Conservation (phyloP, 805 yeast species). For the Pichia nakasei region DNA sequence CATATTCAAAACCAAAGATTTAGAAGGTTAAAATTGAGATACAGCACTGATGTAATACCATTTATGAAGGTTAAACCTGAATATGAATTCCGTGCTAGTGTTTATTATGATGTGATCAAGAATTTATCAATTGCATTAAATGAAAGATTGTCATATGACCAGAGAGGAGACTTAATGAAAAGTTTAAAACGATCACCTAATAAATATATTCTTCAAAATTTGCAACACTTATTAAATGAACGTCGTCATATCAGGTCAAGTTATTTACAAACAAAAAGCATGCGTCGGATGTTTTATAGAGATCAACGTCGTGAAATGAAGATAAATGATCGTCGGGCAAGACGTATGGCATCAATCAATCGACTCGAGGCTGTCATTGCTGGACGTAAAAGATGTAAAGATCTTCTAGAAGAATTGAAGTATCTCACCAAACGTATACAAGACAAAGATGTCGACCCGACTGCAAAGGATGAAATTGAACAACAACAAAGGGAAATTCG, state of each 20-base stretch:
- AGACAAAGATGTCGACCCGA: neutral
- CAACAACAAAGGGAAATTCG: neutral
- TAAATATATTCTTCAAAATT: constrained; percentile 12
- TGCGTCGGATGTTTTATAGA: constrained; percentile 6
- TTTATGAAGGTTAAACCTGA: constrained; percentile 4
- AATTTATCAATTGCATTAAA: constrained; percentile 12
- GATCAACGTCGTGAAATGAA: constrained; percentile 1
- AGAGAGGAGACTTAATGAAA: constrained; percentile 9
- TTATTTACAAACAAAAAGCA: constrained; percentile 2
- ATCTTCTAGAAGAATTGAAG: neutral
- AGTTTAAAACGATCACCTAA: constrained; percentile 8
- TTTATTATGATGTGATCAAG: constrained; percentile 12
- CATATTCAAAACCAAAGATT: constrained; percentile 8
- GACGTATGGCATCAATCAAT: neutral
- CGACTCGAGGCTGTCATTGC: neutral
- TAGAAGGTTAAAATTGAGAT: constrained; percentile 9
- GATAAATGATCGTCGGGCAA: neutral
- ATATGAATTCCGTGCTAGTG: constrained; percentile 6
- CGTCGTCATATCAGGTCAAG: constrained; percentile 8
- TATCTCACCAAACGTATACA: neutral
- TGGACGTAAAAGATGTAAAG: neutral
- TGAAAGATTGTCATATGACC: constrained; percentile 7
- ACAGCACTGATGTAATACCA: constrained; percentile 9
- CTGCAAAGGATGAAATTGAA: neutral
- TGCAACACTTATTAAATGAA: constrained; percentile 5